phyloP scores from a whole-genome alignment of 2,329 filamentous ascomycete genomes.

The Elsinoe perseae region DNA sequence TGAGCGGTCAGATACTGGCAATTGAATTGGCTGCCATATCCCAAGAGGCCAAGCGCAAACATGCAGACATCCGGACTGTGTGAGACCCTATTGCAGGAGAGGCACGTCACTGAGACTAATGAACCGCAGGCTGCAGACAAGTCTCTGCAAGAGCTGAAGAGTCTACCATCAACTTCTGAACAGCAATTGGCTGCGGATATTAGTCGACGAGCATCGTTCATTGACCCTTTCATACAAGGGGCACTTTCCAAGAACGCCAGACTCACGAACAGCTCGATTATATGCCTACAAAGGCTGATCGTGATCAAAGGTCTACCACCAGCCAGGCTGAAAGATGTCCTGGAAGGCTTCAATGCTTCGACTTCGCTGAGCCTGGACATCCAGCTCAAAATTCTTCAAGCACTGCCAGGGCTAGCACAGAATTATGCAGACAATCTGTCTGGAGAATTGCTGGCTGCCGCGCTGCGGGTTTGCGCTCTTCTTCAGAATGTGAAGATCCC shows the following conservation, averaged over 20 bases:
- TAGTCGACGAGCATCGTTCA: constrained; percentile 70
- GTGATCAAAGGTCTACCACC: constrained; percentile 72
- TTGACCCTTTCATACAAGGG: constrained; percentile 88
- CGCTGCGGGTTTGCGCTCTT: constrained; percentile 84
- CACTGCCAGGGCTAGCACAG: constrained; percentile 78
- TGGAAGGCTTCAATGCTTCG: constrained; percentile 81
- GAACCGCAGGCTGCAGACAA: constrained; percentile 65
- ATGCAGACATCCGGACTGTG: constrained; percentile 79
- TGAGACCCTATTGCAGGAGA: constrained; percentile 25
- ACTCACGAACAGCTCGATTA: constrained; percentile 77
- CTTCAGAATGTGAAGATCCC: constrained; percentile 86
- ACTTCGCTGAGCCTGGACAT: constrained; percentile 69
- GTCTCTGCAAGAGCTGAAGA: constrained; percentile 81
- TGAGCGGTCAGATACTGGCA: constrained; percentile 85
- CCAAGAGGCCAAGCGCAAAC: constrained; percentile 92
- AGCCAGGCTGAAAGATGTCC: constrained; percentile 71
- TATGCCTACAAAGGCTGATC: constrained; percentile 82
- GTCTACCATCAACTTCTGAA: constrained; percentile 65
- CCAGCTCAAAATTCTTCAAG: constrained; percentile 91
- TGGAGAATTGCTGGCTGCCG: constrained; percentile 70
- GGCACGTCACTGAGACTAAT: constrained; percentile 16
- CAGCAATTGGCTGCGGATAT: constrained; percentile 77
- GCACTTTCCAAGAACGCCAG: constrained; percentile 86
- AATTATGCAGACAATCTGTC: constrained; percentile 79
- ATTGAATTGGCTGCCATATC: constrained; percentile 85